Base-by-base conservation (phyloP, 1,139 yeast genomes). In the Scheffersomyces cryptocercus region DNA sequence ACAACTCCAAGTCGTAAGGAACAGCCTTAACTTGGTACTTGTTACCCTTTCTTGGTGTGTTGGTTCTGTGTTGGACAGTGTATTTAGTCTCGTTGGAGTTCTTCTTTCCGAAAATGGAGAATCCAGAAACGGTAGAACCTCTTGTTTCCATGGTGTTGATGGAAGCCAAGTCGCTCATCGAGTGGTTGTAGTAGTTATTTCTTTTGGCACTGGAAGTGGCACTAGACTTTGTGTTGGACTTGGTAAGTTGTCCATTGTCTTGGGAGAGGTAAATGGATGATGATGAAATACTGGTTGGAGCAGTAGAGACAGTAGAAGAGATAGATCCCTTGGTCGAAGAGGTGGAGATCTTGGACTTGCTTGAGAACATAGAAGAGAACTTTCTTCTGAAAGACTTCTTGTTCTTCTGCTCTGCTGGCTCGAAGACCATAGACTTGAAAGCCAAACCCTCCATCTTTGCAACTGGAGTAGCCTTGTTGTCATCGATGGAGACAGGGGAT, bases 41-140 rank as follows among this genome's bases (percentile, higher is more conserved):
- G 48, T 52, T 50, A 14, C 44, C 49, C 37, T 46, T 50, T 41
- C 45, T 45, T 33, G 47, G 40, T 11, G 32, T 20, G 26, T 20
- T 20, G 7, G 41, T 13, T 37, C 47, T 41, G 11, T 41, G 35
- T 12, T 42, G 45, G 36, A 41, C 35, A 10, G 45, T 41, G 8
- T 29, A 15, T 40, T 50, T 47, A 38, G 50, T 49, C 9, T 30
- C 40, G 30, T 39, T 36, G 28, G 33, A 40, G 15, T 46, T 30
- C 12, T 42, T 31, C 11, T 43, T 50, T 49, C 51, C 40, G 58
- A 69, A 65, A 20, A 20, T 20, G 6, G 75, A 67, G 46, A 70
- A 70, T 9, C 74, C 74, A 13, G 73, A 65, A 37, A 65, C 40
- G 30, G 48, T 52, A 5, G 71, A 60, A 31, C 52, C 54, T 34